These are phyloP conservation scores for Nicotiana benthamiana DNA, from an alignment of 257 asterid genomes.

Conservation along the genomic window DNA sequence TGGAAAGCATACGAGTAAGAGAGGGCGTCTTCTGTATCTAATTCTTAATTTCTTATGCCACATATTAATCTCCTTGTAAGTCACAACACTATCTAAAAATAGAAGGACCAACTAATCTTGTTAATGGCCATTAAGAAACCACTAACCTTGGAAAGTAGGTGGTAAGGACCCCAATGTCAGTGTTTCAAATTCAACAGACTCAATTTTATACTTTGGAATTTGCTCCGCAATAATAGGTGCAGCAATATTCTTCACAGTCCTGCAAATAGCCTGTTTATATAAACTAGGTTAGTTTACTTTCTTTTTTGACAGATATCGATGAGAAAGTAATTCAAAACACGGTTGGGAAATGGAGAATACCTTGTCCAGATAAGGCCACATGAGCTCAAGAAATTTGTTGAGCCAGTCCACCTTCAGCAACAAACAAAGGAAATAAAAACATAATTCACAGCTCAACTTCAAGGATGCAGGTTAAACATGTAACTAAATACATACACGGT, in stretches of 20 bases:
- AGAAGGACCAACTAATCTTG: neutral
- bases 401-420: constrained; percentile 74
- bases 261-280: constrained; percentile 39
- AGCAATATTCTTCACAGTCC: constrained; percentile 33
- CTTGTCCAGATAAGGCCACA: constrained; percentile 99
- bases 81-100: neutral
- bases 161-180: constrained; percentile 42
- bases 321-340: neutral
- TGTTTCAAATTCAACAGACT: constrained; percentile 36
- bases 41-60: neutral
- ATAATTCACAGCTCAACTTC: neutral
- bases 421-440: constrained; percentile 3
- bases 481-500: constrained; percentile 57
- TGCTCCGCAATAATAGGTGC: constrained; percentile 43
- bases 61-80: neutral
- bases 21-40: too few species aligned
- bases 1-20: too few species aligned
- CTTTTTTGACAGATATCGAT: neutral
- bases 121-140: neutral
- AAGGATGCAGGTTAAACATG: constrained; percentile 6
- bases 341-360: constrained; percentile 24
- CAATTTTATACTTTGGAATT: constrained; percentile 42
- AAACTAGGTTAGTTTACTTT: neutral
- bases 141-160: constrained; percentile 46
- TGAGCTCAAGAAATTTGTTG: constrained; percentile 61